phyloP scores from a whole-genome alignment of 768 basidiomycete species.

The Trametes sanguinea region DNA sequence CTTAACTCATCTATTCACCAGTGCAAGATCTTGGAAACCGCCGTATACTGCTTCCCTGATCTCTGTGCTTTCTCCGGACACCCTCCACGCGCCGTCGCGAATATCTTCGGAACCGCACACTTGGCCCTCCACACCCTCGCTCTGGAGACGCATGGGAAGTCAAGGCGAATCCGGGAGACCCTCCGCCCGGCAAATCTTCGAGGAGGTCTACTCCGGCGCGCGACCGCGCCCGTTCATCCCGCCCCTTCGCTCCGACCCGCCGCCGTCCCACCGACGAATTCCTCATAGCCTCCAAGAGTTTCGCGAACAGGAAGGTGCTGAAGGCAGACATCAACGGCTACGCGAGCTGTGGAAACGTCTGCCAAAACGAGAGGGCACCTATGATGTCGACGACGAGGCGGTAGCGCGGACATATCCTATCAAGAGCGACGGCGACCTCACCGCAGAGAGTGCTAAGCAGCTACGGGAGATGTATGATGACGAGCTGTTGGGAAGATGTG shows the following conservation, averaged over 20 bases:
- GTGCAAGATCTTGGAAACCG: constrained; percentile 6
- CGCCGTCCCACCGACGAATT: constrained; percentile 36
- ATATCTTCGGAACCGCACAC: constrained; percentile 2
- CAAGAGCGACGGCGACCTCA: constrained; percentile 27
- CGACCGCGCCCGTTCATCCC: constrained; percentile 60
- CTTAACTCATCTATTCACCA: constrained; percentile 1
- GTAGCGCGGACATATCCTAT: constrained; percentile 33
- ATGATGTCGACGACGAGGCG: constrained; percentile 26
- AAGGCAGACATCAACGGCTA: constrained; percentile 59
- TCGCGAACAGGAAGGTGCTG: constrained; percentile 61
- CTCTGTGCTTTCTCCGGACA: constrained; percentile 6
- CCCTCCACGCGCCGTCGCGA: constrained; percentile 1
- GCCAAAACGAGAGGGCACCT: constrained; percentile 33
- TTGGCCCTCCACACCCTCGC: constrained; percentile 3
- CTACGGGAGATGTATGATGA: constrained; percentile 73
- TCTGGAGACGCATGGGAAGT: constrained; percentile 12
- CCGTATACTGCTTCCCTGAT: neutral
- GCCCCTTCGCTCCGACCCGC: constrained; percentile 56
- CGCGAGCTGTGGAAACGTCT: constrained; percentile 66
- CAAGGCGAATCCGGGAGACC: constrained; percentile 28
- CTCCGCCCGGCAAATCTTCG: constrained; percentile 53
- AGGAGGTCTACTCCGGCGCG: constrained; percentile 53
- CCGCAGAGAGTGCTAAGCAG: constrained; percentile 55
- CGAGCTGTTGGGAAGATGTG: constrained; percentile 66
- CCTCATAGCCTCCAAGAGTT: constrained; percentile 64